Base-by-base conservation (phyloP, 2,329 filamentous ascomycete genomes). In the Apiospora pterosperma region DNA sequence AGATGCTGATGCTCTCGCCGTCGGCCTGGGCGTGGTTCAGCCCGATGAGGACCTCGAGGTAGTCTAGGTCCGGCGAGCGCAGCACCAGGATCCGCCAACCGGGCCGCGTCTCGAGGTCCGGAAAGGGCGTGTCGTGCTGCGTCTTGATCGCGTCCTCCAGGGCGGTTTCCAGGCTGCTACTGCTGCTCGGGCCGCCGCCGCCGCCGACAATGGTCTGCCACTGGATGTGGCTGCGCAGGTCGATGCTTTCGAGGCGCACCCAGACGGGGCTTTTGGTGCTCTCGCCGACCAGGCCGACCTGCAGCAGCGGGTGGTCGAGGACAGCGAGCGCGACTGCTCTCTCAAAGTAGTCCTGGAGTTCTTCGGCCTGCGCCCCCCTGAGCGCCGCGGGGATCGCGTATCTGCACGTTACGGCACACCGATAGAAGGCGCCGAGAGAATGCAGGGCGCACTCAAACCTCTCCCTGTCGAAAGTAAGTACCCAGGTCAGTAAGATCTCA, bases 1-100 rank as follows among this genome's bases (percentile, higher is more conserved):
- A 73, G 4, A 76, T 68, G 62, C 74, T 76, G 44, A 68, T 72
- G 23, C 73, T 67, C n/a, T 69, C 73, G 1, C 74, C 75, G 42
- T 77, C 75, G 4, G 63, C 66, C 6, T 66, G 67, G 28, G 70
- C 62, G 61, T 77, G 75, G 36, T 71, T 73, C 62, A 68, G 74
- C 11, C 66, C 65, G 48, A 76, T 70, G 12, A 75, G 31, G 16
- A 72, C 64, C n/a, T 77, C 71, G 4, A 75, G 42, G 5, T 63
- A 65, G 21, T 55, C 23, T 5, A 28, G 16, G 19, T 39, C 60
- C 19, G 66, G 63, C 8, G 61, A 25, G n/a, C 64, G 62, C 11
- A 74, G 59, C 5, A 74, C 62, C 11, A 68, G 62, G 1, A 71
- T 16, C 28, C 68, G 69, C 74, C 75, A 76, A 0, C 66, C 68